Evolutionary conservation across 2,329 filamentous ascomycete species (phyloP).

Genomic region (Camptophora hylomeconis): DNA sequence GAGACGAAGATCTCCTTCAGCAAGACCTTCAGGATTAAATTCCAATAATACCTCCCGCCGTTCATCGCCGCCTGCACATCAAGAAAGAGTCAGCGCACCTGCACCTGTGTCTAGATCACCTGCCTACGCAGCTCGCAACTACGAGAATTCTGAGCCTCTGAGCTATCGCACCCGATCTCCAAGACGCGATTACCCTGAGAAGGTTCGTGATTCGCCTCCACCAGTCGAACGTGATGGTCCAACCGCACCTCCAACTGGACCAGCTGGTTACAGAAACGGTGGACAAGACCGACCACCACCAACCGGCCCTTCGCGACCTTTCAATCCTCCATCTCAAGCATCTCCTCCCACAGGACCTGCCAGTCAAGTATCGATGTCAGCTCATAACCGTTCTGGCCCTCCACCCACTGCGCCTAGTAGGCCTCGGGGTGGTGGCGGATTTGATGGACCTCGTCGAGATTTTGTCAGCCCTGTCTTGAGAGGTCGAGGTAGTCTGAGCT

Average conservation of each 20-base stretch:
- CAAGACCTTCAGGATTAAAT: slow-evolving; percentile 36
- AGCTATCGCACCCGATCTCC: slow-evolving; percentile 11
- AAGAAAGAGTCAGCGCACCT: slow-evolving; percentile 35
- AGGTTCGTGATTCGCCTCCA: too few species aligned
- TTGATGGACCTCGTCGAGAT: slow-evolving; percentile 18
- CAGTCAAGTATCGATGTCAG: slow-evolving; percentile 22
- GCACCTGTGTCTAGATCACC: slow-evolving; percentile 18
- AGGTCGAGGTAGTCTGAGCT: slow-evolving; percentile 17
- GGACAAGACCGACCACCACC: slow-evolving; percentile 18
- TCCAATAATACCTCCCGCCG: slow-evolving; percentile 46
- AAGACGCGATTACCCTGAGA: too few species aligned
- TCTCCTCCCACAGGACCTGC: slow-evolving; percentile 27
- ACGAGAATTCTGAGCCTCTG: slow-evolving; percentile 12
- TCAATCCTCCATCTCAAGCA: slow-evolving; percentile 15
- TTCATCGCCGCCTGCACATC: slow-evolving; percentile 47
- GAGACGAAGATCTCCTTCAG: slow-evolving; percentile 43
- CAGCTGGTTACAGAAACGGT: slow-evolving; percentile 11
- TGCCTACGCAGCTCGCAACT: slow-evolving; percentile 10
- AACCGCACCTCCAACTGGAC: slow-evolving; percentile 20
- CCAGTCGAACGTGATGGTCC: slow-evolving; percentile 4
- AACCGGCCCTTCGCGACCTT: slow-evolving; percentile 20
- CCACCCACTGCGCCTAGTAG: slow-evolving; percentile 34
- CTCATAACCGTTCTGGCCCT: slow-evolving; percentile 26
- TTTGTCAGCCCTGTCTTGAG: slow-evolving; percentile 20
- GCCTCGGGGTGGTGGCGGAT: slow-evolving; percentile 28